Evolutionary conservation across 1,139 yeast species (phyloP), one percentile per base, ranked within the genome.

Genomic region (Arxiozyma telluris): DNA sequence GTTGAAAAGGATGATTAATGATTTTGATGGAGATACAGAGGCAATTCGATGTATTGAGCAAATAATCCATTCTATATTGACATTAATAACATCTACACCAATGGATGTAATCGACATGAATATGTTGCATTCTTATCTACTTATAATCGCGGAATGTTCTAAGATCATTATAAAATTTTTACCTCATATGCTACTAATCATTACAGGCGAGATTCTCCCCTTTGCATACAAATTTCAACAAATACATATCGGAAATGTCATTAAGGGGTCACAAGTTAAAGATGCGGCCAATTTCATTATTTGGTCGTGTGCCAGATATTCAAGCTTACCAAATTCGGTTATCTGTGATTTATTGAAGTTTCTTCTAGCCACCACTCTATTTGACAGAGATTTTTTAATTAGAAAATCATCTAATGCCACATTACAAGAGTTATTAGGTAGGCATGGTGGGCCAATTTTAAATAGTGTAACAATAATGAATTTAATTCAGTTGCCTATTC

Each of bases 341-440:
- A 57, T 62, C 7, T 52, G 60, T 0, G 51, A 49, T 0, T 52
- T 75, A 0, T 74, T 83, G 46, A 59, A 70, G 17, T 79, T 77
- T 56, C 65, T 88, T 30, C 64, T 87, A 2, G 68, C 75, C 20
- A 76, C 81, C 1, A 71, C 83, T 17, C 75, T 87, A 49, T 84
- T 84, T 63, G 98, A 91, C 65, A 71, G 76, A 27, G 96, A 90
- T 53, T 73, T 88, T 34, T 76, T 83, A 54, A 79, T 90, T 17
- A 74, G 96, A 55, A 75, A 95, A 55, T 93, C 97, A 39, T 85
- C 91, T 0, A 75, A 89, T 15, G 96, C 97, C 0, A 94, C 95
- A 0, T 64, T 89, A 4, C 97, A 91, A 65, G 98, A 91, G 63
- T 76, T 87, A 11, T 68, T 88, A 3, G 98, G 98, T 0, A 72